Evolutionary conservation across 305 asterid species (phyloP).

Genomic region (Stenogyne calaminthoides): DNA sequence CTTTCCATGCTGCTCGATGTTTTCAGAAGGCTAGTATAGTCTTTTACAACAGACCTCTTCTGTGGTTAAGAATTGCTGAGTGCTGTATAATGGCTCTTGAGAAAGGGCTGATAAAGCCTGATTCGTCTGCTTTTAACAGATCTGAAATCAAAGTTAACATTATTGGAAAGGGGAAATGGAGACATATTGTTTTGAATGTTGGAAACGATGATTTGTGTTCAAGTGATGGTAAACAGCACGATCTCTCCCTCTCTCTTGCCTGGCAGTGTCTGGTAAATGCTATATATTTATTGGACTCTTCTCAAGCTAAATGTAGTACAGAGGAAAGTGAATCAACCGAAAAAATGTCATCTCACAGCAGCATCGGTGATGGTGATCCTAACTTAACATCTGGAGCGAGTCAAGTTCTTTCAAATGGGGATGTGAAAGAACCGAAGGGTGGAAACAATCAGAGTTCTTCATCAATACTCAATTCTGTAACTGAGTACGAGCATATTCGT

Average conservation of each 20-base stretch:
- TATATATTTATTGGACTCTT: constrained; percentile 56
- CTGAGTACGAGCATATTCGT: constrained; percentile 55
- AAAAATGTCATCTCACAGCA: constrained; percentile 24
- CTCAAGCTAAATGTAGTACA: constrained; percentile 34
- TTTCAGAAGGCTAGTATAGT: constrained; percentile 65
- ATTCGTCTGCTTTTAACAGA: constrained; percentile 37
- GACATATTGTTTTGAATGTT: constrained; percentile 62
- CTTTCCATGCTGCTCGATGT: constrained; percentile 75
- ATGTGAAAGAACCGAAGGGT: constrained; percentile 72
- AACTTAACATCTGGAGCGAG: constrained; percentile 38
- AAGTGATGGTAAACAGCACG: constrained; percentile 44
- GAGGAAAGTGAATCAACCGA: constrained; percentile 62
- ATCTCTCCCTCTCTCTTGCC: constrained; percentile 71
- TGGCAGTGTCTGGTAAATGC: constrained; percentile 77
- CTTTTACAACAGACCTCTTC: constrained; percentile 65
- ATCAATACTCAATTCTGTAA: constrained; percentile 44
- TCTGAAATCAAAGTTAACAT: constrained; percentile 60
- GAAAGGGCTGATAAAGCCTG: constrained; percentile 66
- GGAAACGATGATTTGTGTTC: constrained; percentile 40
- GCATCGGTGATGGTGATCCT: constrained; percentile 16
- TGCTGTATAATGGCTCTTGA: constrained; percentile 92
- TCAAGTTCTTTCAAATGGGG: constrained; percentile 68
- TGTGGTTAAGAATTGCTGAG: constrained; percentile 91
- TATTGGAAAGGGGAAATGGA: constrained; percentile 93
- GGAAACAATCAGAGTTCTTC: constrained; percentile 53